Evolutionary conservation across 495 filamentous ascomycete genomes (phyloP), one percentile per base, ranked within the genome.

Genomic region (Aspergillus carlsbadensis): DNA sequence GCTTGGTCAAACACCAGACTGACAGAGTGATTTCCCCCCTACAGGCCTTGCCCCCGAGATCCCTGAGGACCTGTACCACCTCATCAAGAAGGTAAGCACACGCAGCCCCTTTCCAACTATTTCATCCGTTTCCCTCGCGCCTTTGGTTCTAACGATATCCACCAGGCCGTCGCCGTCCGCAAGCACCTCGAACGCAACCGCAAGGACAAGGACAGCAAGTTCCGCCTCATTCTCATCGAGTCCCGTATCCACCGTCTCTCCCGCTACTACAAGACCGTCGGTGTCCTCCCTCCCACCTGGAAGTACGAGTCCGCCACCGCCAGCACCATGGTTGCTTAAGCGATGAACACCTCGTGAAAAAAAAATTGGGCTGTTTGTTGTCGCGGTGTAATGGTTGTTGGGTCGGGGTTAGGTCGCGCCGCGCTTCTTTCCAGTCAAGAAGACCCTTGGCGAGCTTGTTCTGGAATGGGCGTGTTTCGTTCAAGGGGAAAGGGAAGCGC

Each of bases 121-220:
- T 36, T 59, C 5, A 26, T 34, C 14, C n/a, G 34, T 21, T n/a
- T n/a, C n/a, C n/a, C n/a, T n/a, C n/a, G 46, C 7, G n/a, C 14
- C 20, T 47, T n/a, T 7, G 21, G 18, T 14, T 18, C 33, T 29
- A 47, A 39, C 14, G 17, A 39, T 6, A 5, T 41, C 6, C 22
- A 15, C 8, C 34, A 92, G 91, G 93, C 93, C 67, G 93, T 97
- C 71, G 87, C 93, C 71, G 94, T 99, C 81, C 94, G 95, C 80
- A 99, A 99, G 90, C 95, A 98, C 81, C 90, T 99, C 64, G 92
- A 98, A 84, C 88, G 91, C 78, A 99, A 99, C 86, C 92, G 94
- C 77, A 99, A 99, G 85, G 94, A 98, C 87, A 95, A 91, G 81
- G 94, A 98, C 84, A 87, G 85, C 84, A 98, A 98, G 84, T 97